Base-by-base conservation (phyloP, 75 land plant genomes). In the Larix kaempferi region DNA sequence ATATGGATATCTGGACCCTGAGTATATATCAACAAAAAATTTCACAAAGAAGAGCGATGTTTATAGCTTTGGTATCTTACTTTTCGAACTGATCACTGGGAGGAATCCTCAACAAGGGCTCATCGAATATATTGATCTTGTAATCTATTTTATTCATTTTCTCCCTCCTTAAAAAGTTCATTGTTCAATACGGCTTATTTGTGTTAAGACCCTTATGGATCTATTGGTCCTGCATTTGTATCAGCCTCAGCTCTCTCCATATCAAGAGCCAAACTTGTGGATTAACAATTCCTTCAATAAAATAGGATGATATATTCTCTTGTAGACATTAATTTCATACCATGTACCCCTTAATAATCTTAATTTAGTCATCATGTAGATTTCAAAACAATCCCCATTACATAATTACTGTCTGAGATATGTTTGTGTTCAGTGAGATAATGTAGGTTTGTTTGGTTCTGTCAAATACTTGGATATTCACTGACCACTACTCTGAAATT, bases 21-120 rank as follows among this genome's bases (percentile, higher is more conserved):
- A 94, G 74, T 94, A 92, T 71, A 62, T 94, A 25, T 86, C 95
- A 21, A 82, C 97, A 52, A 88, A 87, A 27, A 66, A 74, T 0
- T 90, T 94, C 67, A 94, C 97, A 4, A 88, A 92, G 86, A 92
- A 92, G 77, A 94, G 94, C 79, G 97, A 94, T 84, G 91, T 94
- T n/a, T 94, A 92, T 78, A 94, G 97, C 84, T 94, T 86, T 71
- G 97, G 97, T 14, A 88, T 94, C 1, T 80, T 92, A 74, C 87
- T 94, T 10, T 94, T 94, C 80, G 97, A 94, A 71, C 85, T 94
- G 65, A 85, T 92, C 67, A 81, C 94, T 21, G 97, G 88, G 58
- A 81, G 88, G 73, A 92, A 81, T 74, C 94, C 94, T 27, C 84
- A 86, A 65, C 92, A 92, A 58, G 97, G 97, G 17, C 89, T 94